phyloP scores from a whole-genome alignment of 805 yeast species.

The Yarrowia deformans region DNA sequence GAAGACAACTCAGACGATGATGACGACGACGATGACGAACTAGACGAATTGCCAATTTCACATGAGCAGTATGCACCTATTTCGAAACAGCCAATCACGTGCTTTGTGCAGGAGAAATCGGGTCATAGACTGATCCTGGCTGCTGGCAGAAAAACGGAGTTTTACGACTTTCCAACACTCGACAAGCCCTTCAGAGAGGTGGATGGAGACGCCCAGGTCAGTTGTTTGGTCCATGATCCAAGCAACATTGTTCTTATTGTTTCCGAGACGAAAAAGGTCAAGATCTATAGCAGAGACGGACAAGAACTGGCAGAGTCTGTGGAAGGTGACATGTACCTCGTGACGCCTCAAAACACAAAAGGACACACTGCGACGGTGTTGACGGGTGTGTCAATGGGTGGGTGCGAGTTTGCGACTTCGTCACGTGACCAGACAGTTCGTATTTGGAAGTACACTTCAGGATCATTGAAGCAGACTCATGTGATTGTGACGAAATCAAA shows the following conservation, averaged over 20 bases:
- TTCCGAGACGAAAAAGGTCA: slow-evolving; percentile 45
- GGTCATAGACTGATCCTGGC: slow-evolving; percentile 50
- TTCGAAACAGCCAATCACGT: slow-evolving; percentile 45
- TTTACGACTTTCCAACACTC: slow-evolving; percentile 46
- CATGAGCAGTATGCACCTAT: slow-evolving; percentile 48
- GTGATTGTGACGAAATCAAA: slow-evolving; percentile 46
- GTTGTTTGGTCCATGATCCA: slow-evolving; percentile 43
- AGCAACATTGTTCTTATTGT: slow-evolving; percentile 44
- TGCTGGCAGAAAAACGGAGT: slow-evolving; percentile 43
- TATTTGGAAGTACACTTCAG: slow-evolving; percentile 49
- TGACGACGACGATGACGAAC: slow-evolving; percentile 46
- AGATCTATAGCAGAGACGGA: slow-evolving; percentile 47
- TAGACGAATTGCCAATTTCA: slow-evolving; percentile 50
- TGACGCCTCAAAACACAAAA: slow-evolving; percentile 50
- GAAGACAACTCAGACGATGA: slow-evolving; percentile 42
- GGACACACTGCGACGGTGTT: slow-evolving; percentile 51
- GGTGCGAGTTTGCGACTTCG: slow-evolving; percentile 46
- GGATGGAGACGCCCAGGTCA: slow-evolving; percentile 44
- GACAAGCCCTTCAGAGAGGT: slow-evolving; percentile 43
- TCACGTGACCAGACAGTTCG: slow-evolving; percentile 50
- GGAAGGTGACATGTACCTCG: slow-evolving; percentile 51
- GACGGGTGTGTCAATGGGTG: slow-evolving; percentile 41
- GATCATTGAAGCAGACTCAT: slow-evolving; percentile 46
- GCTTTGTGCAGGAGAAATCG: slow-evolving; percentile 45
- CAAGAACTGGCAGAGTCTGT: slow-evolving; percentile 44